These are phyloP conservation scores for Dendrostoma leiphaemia DNA, from an alignment of 2,329 filamentous ascomycete species.

Conservation along the genomic window DNA sequence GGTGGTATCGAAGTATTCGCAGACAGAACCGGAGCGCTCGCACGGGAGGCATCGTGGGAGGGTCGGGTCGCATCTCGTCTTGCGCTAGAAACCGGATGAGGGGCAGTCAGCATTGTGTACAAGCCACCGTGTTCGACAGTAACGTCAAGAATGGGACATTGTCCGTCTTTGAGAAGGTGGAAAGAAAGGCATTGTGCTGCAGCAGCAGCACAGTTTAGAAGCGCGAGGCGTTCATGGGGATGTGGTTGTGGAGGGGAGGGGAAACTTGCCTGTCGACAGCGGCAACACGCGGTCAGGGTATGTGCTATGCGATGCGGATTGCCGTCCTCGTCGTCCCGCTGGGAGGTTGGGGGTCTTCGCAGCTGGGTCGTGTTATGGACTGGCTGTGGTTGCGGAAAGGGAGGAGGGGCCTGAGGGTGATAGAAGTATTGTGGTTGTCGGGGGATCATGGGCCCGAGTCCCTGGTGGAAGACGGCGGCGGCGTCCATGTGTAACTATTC, in stretches of 20 bases:
- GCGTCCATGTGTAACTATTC: constrained; percentile 50
- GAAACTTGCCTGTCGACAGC: constrained; percentile 69
- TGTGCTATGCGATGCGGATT: constrained; percentile 67
- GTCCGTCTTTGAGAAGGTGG: background rate
- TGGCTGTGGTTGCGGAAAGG: constrained; percentile 22
- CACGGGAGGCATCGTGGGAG: constrained; percentile 90
- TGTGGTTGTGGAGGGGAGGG: background rate
- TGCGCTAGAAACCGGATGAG: constrained; percentile 60
- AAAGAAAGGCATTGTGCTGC: background rate
- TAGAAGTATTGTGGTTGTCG: constrained; percentile 34
- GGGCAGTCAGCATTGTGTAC: constrained; percentile 12
- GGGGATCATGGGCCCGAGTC: constrained; percentile 49
- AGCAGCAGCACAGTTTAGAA: too few relatives aligned
- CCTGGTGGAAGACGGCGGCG: constrained; percentile 58
- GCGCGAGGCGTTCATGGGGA: background rate
- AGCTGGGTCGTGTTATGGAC: constrained; percentile 17
- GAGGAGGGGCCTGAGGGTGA: constrained; percentile 26
- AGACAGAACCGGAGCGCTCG: constrained; percentile 84
- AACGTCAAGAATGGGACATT: too few relatives aligned
- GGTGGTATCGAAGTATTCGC: constrained; percentile 92
- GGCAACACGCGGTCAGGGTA: constrained; percentile 76
- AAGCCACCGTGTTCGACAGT: background rate
- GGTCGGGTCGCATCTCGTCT: constrained; percentile 92
- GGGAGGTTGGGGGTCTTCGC: constrained; percentile 26
- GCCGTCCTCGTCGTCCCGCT: constrained; percentile 49